Conservation (phyloP, 2,329 filamentous ascomycete species). For the Colletotrichum lini region DNA sequence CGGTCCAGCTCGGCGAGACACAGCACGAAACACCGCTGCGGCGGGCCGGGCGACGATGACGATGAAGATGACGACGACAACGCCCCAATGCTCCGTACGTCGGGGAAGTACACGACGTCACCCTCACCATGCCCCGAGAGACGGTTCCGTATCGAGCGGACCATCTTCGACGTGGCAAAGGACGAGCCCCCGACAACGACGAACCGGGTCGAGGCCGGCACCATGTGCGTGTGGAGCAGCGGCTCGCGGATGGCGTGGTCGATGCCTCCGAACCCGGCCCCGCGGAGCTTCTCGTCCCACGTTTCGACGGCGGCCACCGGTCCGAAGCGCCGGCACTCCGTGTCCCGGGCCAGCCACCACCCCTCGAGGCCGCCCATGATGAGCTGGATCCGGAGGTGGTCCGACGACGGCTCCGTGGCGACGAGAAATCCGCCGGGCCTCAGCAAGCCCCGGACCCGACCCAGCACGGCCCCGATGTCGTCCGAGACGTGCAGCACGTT, state of each 20-base stretch:
- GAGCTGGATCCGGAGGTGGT: slow-evolving; percentile 6
- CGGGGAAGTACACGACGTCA: background rate
- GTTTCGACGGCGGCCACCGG: background rate
- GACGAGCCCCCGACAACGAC: slow-evolving; percentile 11
- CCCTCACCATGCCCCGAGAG: background rate
- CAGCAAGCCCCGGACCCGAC: slow-evolving; percentile 46
- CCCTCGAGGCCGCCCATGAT: slow-evolving; percentile 26
- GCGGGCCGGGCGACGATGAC: background rate
- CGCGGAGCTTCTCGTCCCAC: slow-evolving; percentile 16
- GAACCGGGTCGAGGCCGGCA: background rate
- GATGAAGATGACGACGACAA: background rate
- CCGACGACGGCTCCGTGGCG: slow-evolving; percentile 45
- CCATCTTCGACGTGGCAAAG: background rate
- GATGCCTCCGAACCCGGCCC: slow-evolving; percentile 2
- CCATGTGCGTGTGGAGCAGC: background rate
- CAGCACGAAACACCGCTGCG: background rate
- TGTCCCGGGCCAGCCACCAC: slow-evolving; percentile 23
- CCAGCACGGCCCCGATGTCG: slow-evolving; percentile 45
- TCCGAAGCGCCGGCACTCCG: slow-evolving; percentile 13
- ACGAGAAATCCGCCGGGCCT: slow-evolving; percentile 50
- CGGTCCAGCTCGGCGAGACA: slow-evolving; percentile 17
- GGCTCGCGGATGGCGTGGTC: slow-evolving; percentile 16
- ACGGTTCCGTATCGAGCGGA: background rate
- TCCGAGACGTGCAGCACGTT: slow-evolving; percentile 51
- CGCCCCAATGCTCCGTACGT: background rate